These are phyloP conservation scores for Hypoxylon sp. DNA, from an alignment of 2,329 filamentous ascomycete species.

Conservation along the genomic window DNA sequence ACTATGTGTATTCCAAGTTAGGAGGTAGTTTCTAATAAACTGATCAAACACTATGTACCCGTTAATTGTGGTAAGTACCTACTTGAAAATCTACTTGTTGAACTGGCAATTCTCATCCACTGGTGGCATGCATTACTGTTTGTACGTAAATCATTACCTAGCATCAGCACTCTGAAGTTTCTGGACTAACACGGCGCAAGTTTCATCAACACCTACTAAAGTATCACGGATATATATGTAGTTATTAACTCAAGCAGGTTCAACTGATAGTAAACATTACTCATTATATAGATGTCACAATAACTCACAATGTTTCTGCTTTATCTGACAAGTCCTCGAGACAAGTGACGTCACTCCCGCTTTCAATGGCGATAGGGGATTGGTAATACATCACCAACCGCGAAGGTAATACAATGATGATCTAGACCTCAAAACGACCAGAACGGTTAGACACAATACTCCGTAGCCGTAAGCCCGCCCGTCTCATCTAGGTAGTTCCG, in stretches of 20 bases:
- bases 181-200: not conserved
- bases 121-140: not conserved
- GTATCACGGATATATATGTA: not conserved
- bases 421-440: slow-evolving; percentile 14
- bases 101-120: not conserved
- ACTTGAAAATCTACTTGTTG: not conserved
- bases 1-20: not conserved
- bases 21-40: not conserved
- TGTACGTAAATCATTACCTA: too few relatives aligned
- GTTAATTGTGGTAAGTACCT: not conserved
- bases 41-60: not conserved
- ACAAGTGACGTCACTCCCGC: slow-evolving; percentile 23
- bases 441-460: slow-evolving; percentile 2
- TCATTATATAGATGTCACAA: not conserved
- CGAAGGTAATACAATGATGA: slow-evolving; percentile 1
- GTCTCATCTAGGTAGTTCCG: slow-evolving; percentile 4
- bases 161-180: not conserved
- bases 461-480: too few relatives aligned
- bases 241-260: not conserved
- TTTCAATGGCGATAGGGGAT: slow-evolving; percentile 7
- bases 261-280: not conserved
- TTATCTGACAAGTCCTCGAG: not conserved
- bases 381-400: slow-evolving; percentile 2
- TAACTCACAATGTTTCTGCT: not conserved
- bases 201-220: not conserved